These are phyloP conservation scores for Tylopilus felleus DNA, from an alignment of 768 basidiomycete species.

Conservation along the genomic window DNA sequence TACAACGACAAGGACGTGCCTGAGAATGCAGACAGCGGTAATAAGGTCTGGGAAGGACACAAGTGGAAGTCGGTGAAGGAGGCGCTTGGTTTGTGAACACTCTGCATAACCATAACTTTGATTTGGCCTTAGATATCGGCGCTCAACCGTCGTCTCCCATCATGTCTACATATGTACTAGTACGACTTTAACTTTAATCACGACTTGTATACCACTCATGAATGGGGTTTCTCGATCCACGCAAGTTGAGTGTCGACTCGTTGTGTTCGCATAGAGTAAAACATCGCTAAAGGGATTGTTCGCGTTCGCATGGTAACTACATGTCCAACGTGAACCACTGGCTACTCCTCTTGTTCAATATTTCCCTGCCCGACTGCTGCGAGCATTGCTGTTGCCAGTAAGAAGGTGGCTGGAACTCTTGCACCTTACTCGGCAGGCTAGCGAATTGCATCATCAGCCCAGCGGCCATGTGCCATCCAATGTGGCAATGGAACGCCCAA, in stretches of 20 bases:
- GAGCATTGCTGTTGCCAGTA: slow-evolving; percentile 34
- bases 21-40: neutral
- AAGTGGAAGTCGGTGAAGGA: neutral
- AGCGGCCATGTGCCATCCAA: slow-evolving; percentile 38
- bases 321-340: slow-evolving; percentile 18
- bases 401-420: slow-evolving; percentile 34
- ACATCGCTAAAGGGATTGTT: neutral
- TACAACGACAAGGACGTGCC: neutral
- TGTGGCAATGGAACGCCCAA: slow-evolving; percentile 47
- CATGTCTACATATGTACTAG: neutral
- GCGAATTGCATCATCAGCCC: slow-evolving; percentile 42
- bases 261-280: neutral
- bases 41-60: neutral
- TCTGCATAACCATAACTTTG: neutral
- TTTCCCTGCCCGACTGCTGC: slow-evolving; percentile 27
- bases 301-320: neutral
- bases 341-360: slow-evolving; percentile 19
- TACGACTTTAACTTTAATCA: neutral
- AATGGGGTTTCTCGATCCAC: neutral
- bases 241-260: neutral
- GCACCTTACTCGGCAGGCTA: slow-evolving; percentile 34
- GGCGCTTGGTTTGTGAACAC: neutral
- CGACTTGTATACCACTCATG: neutral
- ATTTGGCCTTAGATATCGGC: neutral
- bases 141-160: neutral